Conservation (phyloP, 768 basidiomycete species). For the Lentinula detonsa region DNA sequence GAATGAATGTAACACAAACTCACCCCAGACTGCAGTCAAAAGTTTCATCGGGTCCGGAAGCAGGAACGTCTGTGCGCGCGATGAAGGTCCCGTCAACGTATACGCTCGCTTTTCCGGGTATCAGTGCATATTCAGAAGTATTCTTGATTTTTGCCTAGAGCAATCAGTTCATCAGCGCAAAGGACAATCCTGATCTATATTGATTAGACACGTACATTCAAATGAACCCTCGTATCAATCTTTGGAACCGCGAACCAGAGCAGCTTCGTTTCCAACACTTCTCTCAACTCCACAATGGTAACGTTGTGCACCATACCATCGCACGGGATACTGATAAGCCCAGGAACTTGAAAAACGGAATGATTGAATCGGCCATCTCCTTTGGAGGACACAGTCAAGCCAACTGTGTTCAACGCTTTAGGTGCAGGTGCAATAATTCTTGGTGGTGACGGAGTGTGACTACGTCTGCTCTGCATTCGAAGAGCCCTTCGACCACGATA, state of each 20-base stretch:
- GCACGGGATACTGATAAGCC: conserved; percentile 33
- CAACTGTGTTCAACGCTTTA: not conserved
- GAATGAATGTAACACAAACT: conserved; percentile 7
- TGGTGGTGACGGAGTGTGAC: not conserved
- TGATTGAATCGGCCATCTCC: conserved; percentile 34
- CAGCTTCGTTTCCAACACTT: conserved; percentile 28
- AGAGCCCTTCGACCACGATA: not conserved
- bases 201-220: conserved; percentile 23
- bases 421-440: not conserved
- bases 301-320: conserved; percentile 35
- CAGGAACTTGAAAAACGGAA: conserved; percentile 25
- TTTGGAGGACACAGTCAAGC: conserved; percentile 24
- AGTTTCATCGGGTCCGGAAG: conserved; percentile 35
- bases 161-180: not conserved
- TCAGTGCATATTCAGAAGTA: conserved; percentile 45
- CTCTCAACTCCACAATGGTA: conserved; percentile 28
- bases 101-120: conserved; percentile 40
- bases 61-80: conserved; percentile 35
- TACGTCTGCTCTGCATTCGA: not conserved
- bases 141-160: conserved; percentile 44
- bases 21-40: conserved; percentile 43
- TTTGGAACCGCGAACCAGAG: conserved; percentile 38
- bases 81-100: conserved; percentile 57
- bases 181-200: not conserved
- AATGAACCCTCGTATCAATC: conserved; percentile 28